These are phyloP conservation scores for Clarireedia paspali DNA, from an alignment of 2,329 filamentous ascomycete species.

Conservation along the genomic window DNA sequence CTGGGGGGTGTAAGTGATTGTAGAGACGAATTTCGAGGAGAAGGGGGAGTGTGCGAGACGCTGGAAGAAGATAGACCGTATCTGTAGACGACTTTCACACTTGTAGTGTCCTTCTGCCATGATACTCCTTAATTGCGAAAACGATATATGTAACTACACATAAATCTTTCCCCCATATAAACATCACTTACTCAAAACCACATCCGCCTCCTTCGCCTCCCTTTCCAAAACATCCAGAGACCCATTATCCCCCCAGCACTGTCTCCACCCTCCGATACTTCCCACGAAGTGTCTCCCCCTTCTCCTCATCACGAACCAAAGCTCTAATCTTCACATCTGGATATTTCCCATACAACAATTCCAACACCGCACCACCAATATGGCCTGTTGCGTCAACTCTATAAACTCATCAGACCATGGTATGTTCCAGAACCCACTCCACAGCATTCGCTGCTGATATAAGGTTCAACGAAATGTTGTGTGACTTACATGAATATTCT, in stretches of 20 bases:
- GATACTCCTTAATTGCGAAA: neutral
- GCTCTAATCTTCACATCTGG: neutral
- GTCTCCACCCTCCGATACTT: constrained; percentile 9
- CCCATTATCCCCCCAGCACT: constrained; percentile 4
- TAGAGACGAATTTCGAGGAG: neutral
- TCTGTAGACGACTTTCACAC: too few relatives aligned
- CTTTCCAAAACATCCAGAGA: constrained; percentile 8
- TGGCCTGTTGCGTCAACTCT: constrained; percentile 14
- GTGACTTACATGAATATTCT: neutral
- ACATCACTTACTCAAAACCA: constrained; percentile 10
- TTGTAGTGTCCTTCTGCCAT: neutral
- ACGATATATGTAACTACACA: too few relatives aligned
- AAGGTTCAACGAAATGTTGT: neutral
- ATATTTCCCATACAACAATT: constrained; percentile 4
- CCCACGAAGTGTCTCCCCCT: neutral
- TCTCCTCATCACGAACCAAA: constrained; percentile 9
- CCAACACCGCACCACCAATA: constrained; percentile 13
- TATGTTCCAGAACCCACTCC: neutral
- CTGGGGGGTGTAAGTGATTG: neutral
- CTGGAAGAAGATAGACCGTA: too few relatives aligned
- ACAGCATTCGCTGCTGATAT: neutral
- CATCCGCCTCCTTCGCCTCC: constrained; percentile 4
- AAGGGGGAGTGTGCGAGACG: neutral
- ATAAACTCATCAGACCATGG: neutral
- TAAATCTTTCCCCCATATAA: neutral